A percentile compares a stretch with the other conserved stretches of the same genome.
Conservation (phyloP, 371 early-diverging fungal species). For the Modicella reniformis region DNA sequence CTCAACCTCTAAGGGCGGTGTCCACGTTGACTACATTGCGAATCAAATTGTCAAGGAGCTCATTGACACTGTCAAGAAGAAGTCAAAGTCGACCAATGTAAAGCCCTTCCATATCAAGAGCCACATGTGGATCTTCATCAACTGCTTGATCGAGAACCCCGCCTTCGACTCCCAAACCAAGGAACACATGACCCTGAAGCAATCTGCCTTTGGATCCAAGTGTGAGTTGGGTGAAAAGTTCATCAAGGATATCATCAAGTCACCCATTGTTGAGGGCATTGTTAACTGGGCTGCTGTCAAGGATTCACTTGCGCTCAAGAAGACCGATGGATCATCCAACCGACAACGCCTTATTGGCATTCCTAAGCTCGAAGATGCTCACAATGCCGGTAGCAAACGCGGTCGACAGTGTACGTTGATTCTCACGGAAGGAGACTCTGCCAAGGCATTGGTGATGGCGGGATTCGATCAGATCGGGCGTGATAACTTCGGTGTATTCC, state of each 20-base stretch:
- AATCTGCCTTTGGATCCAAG: slow-evolving; percentile 89
- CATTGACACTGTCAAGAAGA: slow-evolving; percentile 81
- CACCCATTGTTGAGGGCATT: slow-evolving; percentile 90
- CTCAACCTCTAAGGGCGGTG: slow-evolving; percentile 98
- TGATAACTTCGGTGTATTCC: slow-evolving; percentile 97
- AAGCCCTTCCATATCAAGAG: slow-evolving; percentile 92
- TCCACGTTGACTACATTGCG: slow-evolving; percentile 91
- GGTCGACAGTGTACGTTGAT: slow-evolving; percentile 95
- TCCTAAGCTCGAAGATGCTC: slow-evolving; percentile 98
- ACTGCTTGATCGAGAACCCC: slow-evolving; percentile 98
- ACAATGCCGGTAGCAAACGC: slow-evolving; percentile 85
- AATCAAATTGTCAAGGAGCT: slow-evolving; percentile 90
- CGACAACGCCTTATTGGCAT: slow-evolving; percentile 82
- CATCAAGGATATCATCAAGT: slow-evolving; percentile 79
- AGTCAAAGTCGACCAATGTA: slow-evolving; percentile 83
- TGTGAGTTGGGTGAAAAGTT: slow-evolving; percentile 87
- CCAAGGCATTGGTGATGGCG: slow-evolving; percentile 95
- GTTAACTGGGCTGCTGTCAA: slow-evolving; percentile 84
- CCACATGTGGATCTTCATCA: slow-evolving; percentile 96
- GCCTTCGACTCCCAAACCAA: slow-evolving; percentile 99
- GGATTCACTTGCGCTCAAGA: slow-evolving; percentile 88
- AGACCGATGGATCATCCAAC: slow-evolving; percentile 90
- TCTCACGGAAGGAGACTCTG: slow-evolving; percentile 99
- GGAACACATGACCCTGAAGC: slow-evolving; percentile 94
- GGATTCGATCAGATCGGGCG: slow-evolving; percentile 96